Conservation (phyloP, 2,329 filamentous ascomycete species). For the Xylariaceae sp. region DNA sequence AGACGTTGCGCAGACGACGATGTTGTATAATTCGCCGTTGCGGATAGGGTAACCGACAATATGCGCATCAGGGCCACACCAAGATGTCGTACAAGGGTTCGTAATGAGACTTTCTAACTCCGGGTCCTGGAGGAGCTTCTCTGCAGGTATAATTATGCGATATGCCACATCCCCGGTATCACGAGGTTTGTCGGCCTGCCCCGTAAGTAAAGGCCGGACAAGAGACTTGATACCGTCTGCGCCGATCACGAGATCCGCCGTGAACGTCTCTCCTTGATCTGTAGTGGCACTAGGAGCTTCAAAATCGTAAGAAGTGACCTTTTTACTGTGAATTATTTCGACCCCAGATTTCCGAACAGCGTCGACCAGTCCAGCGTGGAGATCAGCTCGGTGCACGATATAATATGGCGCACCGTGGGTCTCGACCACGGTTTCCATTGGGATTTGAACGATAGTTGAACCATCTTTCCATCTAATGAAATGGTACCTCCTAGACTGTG, state of each 20-base stretch:
- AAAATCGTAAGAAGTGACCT: constrained; percentile 25
- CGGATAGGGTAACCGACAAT: constrained; percentile 34
- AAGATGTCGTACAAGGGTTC: constrained; percentile 32
- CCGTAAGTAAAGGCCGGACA: constrained; percentile 24
- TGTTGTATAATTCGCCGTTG: constrained; percentile 33
- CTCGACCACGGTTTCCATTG: constrained; percentile 20
- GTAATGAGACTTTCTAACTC: constrained; percentile 28
- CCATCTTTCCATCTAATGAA: constrained; percentile 30
- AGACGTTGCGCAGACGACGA: constrained; percentile 31
- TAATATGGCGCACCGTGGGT: constrained; percentile 33
- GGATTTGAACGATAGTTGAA: constrained; percentile 21
- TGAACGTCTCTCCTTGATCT: constrained; percentile 18
- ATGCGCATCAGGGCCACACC: constrained; percentile 35
- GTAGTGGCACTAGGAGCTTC: constrained; percentile 14
- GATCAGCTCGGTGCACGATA: constrained; percentile 36
- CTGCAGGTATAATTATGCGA: constrained; percentile 31
- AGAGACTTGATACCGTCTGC: constrained; percentile 28
- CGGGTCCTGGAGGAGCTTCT: constrained; percentile 25
- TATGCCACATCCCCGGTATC: constrained; percentile 37
- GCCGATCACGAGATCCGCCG: constrained; percentile 22
- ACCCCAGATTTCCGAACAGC: constrained; percentile 28
- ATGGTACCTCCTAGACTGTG: constrained; percentile 21
- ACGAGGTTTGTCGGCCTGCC: constrained; percentile 23
- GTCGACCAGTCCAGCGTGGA: constrained; percentile 32
- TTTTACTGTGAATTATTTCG: constrained; percentile 16